phyloP scores from a whole-genome alignment of 352 stramenopile species.

The Phytophthora pluvialis region DNA sequence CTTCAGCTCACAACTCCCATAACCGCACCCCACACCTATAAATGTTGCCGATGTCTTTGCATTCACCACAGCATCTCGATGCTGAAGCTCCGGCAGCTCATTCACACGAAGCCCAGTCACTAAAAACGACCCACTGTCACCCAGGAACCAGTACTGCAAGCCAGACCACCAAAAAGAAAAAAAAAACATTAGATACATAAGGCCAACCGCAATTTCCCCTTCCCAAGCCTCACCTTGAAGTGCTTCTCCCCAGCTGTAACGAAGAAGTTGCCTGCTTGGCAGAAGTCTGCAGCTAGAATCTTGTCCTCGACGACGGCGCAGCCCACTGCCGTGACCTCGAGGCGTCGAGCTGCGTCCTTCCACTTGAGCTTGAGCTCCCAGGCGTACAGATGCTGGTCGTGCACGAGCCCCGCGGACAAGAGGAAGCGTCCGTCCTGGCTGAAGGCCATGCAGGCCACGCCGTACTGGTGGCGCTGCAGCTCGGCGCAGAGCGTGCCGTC shows the following conservation, averaged over 20 bases:
- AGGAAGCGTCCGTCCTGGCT: constrained; percentile 66
- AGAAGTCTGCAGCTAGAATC: constrained; percentile 76
- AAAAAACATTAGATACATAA: neutral
- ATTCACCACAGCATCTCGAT: constrained; percentile 61
- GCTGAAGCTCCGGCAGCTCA: constrained; percentile 65
- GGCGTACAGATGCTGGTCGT: constrained; percentile 83
- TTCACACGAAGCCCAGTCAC: constrained; percentile 63
- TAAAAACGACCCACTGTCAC: constrained; percentile 55
- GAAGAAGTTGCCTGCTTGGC: constrained; percentile 75
- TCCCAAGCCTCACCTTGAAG: constrained; percentile 63
- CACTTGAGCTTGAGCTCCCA: constrained; percentile 64
- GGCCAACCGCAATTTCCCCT: no score
- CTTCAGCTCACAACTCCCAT: constrained; percentile 61
- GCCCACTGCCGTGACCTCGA: constrained; percentile 43
- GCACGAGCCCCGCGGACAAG: constrained; percentile 76
- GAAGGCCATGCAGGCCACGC: constrained; percentile 83
- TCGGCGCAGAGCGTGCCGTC: constrained; percentile 84
- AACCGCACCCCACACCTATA: constrained; percentile 69
- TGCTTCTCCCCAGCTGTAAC: constrained; percentile 85
- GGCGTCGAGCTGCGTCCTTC: constrained; percentile 18
- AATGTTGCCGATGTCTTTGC: constrained; percentile 72
- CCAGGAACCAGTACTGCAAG: constrained; percentile 77
- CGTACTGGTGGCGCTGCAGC: constrained; percentile 84
- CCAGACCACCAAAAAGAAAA: constrained; percentile 7
- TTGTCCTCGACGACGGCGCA: constrained; percentile 69